Conservation (phyloP, 176 grass and related monocot species). For the Avena insularis region DNA sequence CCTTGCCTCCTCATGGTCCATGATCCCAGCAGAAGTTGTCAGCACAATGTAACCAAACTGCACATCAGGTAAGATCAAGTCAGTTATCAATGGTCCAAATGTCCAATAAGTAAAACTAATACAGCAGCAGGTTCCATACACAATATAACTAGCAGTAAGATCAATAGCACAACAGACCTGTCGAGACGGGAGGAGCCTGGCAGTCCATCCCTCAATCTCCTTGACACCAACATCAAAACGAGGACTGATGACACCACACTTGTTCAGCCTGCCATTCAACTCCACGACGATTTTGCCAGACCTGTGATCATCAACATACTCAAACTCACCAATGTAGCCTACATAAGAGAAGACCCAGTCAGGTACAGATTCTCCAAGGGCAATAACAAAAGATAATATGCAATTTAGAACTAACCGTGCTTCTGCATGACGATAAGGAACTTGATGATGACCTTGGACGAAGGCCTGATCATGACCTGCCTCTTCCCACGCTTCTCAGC, state of each 20-base stretch:
- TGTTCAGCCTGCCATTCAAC: slow-evolving; percentile 72
- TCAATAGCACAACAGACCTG: slow-evolving; percentile 44
- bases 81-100: neutral
- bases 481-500: slow-evolving; percentile 80
- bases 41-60: slow-evolving; percentile 77
- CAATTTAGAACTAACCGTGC: slow-evolving; percentile 53
- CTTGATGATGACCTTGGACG: slow-evolving; percentile 81
- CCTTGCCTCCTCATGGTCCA: slow-evolving; percentile 73
- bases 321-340: slow-evolving; percentile 80
- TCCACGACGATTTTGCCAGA: slow-evolving; percentile 68
- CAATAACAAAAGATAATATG: neutral
- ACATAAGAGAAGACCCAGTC: neutral
- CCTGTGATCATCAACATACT: slow-evolving; percentile 69
- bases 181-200: slow-evolving; percentile 61
- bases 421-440: slow-evolving; percentile 85
- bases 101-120: neutral
- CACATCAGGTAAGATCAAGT: neutral
- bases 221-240: slow-evolving; percentile 79
- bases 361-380: neutral
- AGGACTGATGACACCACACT: slow-evolving; percentile 75
- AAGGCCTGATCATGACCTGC: slow-evolving; percentile 79
- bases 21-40: slow-evolving; percentile 73
- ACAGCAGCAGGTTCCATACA: neutral
- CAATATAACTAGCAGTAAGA: neutral
- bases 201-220: slow-evolving; percentile 71